Percentiles rank a stretch among this genome's conserved stretches.
Evolutionary conservation across 1,284 basidiomycete species (phyloP).

Genomic region (Sporisorium exsertum): DNA sequence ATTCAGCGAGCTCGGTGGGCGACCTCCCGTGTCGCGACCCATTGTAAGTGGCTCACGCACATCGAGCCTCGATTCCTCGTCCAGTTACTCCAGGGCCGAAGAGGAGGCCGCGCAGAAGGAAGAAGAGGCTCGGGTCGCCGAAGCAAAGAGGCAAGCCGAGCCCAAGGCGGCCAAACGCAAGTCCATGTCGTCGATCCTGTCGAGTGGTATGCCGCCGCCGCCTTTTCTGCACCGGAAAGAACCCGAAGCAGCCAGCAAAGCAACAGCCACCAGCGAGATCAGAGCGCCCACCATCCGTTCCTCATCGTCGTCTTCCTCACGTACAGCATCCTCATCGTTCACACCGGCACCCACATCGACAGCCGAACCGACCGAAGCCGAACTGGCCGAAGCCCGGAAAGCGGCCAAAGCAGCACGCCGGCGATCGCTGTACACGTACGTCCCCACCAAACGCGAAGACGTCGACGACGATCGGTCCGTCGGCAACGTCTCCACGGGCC

Average conservation of each 20-base stretch:
- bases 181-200: conserved; percentile 37
- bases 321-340: neutral
- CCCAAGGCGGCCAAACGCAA: conserved; percentile 42
- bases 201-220: conserved; percentile 41
- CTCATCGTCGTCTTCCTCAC: neutral
- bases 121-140: conserved; percentile 26
- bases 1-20: conserved; percentile 10
- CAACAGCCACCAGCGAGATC: conserved; percentile 2
- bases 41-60: conserved; percentile 8
- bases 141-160: conserved; percentile 38
- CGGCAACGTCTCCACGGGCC: conserved; percentile 34
- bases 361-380: conserved; percentile 8
- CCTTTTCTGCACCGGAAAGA: conserved; percentile 19
- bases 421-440: conserved; percentile 51
- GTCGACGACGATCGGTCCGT: conserved; percentile 35
- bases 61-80: conserved; percentile 18
- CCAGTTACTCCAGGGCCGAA: conserved; percentile 12
- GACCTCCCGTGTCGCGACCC: conserved; percentile 3
- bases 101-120: conserved; percentile 34
- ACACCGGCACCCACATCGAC: neutral
- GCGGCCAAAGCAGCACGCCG: conserved; percentile 47
- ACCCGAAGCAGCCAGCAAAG: conserved; percentile 5
- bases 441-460: conserved; percentile 43
- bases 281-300: neutral
- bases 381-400: conserved; percentile 33